Percentiles rank a stretch among this genome's conserved stretches.
These are phyloP conservation scores for Cercospora zeae-maydis DNA, from an alignment of 2,329 filamentous ascomycete genomes.

Conservation along the genomic window DNA sequence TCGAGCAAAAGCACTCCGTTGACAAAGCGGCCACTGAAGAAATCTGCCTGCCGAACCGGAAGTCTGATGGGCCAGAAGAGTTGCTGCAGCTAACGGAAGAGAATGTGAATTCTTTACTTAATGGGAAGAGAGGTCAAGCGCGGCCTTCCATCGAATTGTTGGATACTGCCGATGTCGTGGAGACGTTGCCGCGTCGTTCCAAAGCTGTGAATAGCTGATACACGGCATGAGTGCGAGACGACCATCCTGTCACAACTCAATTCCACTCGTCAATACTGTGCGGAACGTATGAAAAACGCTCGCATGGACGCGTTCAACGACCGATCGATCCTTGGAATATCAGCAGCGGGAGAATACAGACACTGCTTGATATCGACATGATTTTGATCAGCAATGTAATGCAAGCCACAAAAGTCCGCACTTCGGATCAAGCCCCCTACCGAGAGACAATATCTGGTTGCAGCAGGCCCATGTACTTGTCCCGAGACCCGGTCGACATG, in stretches of 20 bases:
- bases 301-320: not conserved
- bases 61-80: not conserved
- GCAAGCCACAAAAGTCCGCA: not conserved
- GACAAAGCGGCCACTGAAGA: not conserved
- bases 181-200: not conserved
- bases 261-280: not conserved
- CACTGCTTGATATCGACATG: not conserved
- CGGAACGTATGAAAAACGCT: not conserved
- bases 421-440: not conserved
- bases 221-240: not conserved
- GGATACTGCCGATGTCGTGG: not conserved
- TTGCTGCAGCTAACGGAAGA: not conserved
- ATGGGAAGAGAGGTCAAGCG: not conserved
- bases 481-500: not conserved
- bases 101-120: not conserved
- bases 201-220: not conserved
- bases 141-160: not conserved
- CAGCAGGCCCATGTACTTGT: not conserved
- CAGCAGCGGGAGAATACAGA: not conserved
- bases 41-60: not conserved
- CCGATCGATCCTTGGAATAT: not conserved
- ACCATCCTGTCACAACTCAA: not conserved
- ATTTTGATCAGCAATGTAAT: too few relatives aligned
- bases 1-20: slow-evolving; percentile 28
- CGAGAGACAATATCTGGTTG: not conserved